phyloP scores from a whole-genome alignment of 2,329 filamentous ascomycete genomes.

The Sclerotinia minor region DNA sequence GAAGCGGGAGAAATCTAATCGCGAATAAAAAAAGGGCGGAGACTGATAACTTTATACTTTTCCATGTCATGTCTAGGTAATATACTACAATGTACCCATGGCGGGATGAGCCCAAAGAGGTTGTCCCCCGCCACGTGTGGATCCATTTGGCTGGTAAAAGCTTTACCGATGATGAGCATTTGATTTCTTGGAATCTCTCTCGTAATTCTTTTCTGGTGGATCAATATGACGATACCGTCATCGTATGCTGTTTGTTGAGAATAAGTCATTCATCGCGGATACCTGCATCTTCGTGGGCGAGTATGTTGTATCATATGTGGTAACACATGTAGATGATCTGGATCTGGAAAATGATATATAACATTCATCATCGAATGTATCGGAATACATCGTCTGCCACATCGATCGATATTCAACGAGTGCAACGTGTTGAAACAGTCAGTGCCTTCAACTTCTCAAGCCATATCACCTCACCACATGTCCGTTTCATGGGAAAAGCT shows the following conservation, averaged over 20 bases:
- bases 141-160: background rate
- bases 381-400: background rate
- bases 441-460: background rate
- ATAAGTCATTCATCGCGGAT: conserved; percentile 9
- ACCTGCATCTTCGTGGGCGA: background rate
- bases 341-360: background rate
- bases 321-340: background rate
- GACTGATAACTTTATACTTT: background rate
- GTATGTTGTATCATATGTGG: background rate
- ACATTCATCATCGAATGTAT: background rate
- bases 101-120: background rate
- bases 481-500: background rate
- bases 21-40: background rate
- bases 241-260: background rate
- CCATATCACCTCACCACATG: background rate
- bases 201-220: background rate
- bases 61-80: background rate
- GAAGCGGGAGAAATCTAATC: background rate
- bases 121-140: conserved; percentile 2
- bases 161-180: background rate
- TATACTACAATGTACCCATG: background rate
- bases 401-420: background rate
- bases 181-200: background rate
- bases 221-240: background rate
- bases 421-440: background rate